Evolutionary conservation across 2,329 filamentous ascomycete genomes (phyloP), one percentile per base, ranked within the genome.

Genomic region (Microthyrium microscopicum): DNA sequence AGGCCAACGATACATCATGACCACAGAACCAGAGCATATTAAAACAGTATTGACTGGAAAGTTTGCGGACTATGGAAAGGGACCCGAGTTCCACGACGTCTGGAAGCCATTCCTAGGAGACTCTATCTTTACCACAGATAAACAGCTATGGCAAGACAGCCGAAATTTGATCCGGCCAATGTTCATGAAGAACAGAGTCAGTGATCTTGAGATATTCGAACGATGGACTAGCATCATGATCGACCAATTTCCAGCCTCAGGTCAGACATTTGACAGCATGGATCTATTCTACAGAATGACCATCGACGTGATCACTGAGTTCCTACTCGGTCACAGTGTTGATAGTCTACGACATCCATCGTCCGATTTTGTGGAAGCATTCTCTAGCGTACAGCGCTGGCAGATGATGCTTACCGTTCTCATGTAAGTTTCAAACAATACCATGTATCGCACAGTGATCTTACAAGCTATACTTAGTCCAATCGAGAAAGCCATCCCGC

Each of bases 11-110:
- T 29, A 12, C 16, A 52, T 89, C 38, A 66, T 89, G 47, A 93
- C 85, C 0, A 69, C 70, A 5, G 83, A 93, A 43, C 79, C 79
- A 1, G 82, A 91, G 47, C 93, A 92, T 49, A 77, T 92, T 58
- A 92, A 92, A 54, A 81, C 85, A 5, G 66, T 94, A 15, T 62
- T 94, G n/a, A 80, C 84, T 0, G 78, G 77, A 2, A 82, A 93
- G 48, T 94, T 93, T 48, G 57, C 58, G 25, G 80, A 91, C 48
- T 94, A 74, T 49, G 85, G 84, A 45, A 84, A 93, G 51, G 83
- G 84, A 5, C 56, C 72, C 39, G 54, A 62, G 16, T 91, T 92
- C 56, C 13, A 31, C 29, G 17, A 20, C 13, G 29, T 31, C 9
- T 91, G 78, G 77, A 64, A 70, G 36, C 69, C 73, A 11, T 91